Evolutionary conservation across 2,329 filamentous ascomycete genomes (phyloP), one percentile per base, ranked within the genome.

Genomic region (Cladophialophora psammophila): DNA sequence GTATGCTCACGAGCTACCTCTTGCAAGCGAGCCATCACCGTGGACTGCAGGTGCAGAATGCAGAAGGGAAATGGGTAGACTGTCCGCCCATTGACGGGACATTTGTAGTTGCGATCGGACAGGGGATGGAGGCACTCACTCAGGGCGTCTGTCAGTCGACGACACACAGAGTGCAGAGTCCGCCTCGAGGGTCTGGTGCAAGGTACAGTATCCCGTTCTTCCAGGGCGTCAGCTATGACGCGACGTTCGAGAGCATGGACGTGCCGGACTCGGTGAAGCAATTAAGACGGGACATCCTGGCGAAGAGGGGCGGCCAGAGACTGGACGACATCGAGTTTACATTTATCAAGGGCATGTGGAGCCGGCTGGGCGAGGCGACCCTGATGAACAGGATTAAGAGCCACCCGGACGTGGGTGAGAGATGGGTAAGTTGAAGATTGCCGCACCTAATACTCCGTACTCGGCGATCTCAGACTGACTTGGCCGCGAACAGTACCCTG

Each of bases 181-280:
- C 92, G 0, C 75, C 81, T 1, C 86, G 87, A 7, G 92, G 91
- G 12, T 81, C 86, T 9, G 93, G 92, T 3, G 84, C 92, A 36
- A 84, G 93, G 63, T 94, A 89, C 81, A 91, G 88, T 7, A 90
- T 96, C 56, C 93, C 93, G 0, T 96, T 96, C 80, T 96, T 96
- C 81, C 93, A 95, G 77, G 93, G 93, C 26, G 91, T 96, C 67
- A 88, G 88, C 74, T 88, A 92, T 65, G 91, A 93, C 76, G 88
- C 91, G 0, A 86, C 87, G 18, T 96, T 96, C 76, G 92, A 93
- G 75, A 89, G 91, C 72, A 88, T 95, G 79, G 90, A 86, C 67
- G 83, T 88, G 10, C 90, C 91, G 0, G 86, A 86, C 34, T 83
- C 84, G 12, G 87, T 94, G 15, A 82, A 84, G 72, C 85, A 82